phyloP scores from a whole-genome alignment of 2,329 filamentous ascomycete species.

The Xylariaceae sp. region DNA sequence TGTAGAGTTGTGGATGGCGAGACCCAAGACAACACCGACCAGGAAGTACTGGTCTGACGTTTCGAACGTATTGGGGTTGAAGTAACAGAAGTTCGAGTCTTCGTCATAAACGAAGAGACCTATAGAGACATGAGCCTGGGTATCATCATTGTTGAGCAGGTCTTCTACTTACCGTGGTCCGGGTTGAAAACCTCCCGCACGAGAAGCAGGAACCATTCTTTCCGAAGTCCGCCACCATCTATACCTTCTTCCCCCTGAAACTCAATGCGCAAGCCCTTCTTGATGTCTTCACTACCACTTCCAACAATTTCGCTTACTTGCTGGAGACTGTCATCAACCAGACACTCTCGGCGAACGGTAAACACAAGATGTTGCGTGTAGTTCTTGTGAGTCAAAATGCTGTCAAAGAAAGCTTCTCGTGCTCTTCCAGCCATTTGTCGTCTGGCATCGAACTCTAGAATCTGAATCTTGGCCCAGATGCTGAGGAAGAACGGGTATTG shows the following conservation, averaged over 20 bases:
- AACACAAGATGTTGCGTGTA: constrained; percentile 75
- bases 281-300: constrained; percentile 75
- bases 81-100: constrained; percentile 86
- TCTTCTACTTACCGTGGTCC: constrained; percentile 62
- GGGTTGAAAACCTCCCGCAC: constrained; percentile 88
- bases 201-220: constrained; percentile 90
- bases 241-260: constrained; percentile 88
- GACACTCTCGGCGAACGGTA: constrained; percentile 73
- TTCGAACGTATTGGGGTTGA: constrained; percentile 85
- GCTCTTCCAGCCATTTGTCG: constrained; percentile 87
- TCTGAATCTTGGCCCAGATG: constrained; percentile 87
- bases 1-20: constrained; percentile 93
- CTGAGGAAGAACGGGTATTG: constrained; percentile 90
- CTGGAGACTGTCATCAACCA: constrained; percentile 82
- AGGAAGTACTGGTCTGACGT: constrained; percentile 89
- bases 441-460: constrained; percentile 80
- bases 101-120: constrained; percentile 92
- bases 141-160: neutral
- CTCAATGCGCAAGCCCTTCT: constrained; percentile 80
- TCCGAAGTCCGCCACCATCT: constrained; percentile 81
- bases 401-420: constrained; percentile 85
- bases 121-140: constrained; percentile 32
- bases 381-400: constrained; percentile 68
- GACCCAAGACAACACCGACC: constrained; percentile 77
- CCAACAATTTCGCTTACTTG: constrained; percentile 81